Percentiles rank a stretch among this genome's conserved stretches.
Conservation (phyloP, 2,329 filamentous ascomycete genomes). For the Arthrobotrys musiformis region DNA sequence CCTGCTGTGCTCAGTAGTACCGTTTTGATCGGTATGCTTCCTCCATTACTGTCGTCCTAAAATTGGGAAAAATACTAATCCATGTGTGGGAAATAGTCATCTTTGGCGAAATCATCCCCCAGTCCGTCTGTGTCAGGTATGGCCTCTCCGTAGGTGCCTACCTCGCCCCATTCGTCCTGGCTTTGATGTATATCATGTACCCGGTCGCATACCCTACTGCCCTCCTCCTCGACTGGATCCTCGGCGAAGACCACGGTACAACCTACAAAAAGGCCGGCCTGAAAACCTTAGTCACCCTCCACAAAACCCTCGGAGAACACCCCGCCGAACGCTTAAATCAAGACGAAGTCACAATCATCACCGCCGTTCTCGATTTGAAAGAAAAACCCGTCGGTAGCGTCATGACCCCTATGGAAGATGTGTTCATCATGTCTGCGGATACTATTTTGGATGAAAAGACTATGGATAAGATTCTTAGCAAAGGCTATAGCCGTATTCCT, state of each 20-base stretch:
- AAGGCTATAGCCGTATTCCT: slow-evolving; percentile 94
- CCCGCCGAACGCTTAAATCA: slow-evolving; percentile 89
- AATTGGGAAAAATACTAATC: background rate
- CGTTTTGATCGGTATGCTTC: slow-evolving; percentile 81
- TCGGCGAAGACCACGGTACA: slow-evolving; percentile 94
- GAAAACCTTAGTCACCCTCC: slow-evolving; percentile 94
- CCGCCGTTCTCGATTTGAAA: slow-evolving; percentile 93
- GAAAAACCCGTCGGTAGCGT: slow-evolving; percentile 94
- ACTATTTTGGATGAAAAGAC: slow-evolving; percentile 91
- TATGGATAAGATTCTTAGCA: slow-evolving; percentile 91
- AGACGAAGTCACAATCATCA: slow-evolving; percentile 98
- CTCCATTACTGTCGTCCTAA: background rate
- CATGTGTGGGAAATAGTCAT: slow-evolving; percentile 73
- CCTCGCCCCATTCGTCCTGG: slow-evolving; percentile 82
- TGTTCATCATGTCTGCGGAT: slow-evolving; percentile 96
- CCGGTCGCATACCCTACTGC: slow-evolving; percentile 94
- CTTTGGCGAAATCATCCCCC: slow-evolving; percentile 95
- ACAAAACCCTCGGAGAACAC: slow-evolving; percentile 87
- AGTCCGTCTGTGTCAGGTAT: slow-evolving; percentile 95
- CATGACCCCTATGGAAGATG: slow-evolving; percentile 98
- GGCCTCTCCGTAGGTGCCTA: slow-evolving; percentile 93
- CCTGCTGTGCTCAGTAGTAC: slow-evolving; percentile 94
- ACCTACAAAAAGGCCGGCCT: slow-evolving; percentile 98
- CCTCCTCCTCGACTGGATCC: slow-evolving; percentile 90
- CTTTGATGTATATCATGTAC: slow-evolving; percentile 90